Evolutionary conservation across 352 stramenopile genomes (phyloP), one percentile per base, ranked within the genome.

Genomic region (Saprolegnia parasitica): DNA sequence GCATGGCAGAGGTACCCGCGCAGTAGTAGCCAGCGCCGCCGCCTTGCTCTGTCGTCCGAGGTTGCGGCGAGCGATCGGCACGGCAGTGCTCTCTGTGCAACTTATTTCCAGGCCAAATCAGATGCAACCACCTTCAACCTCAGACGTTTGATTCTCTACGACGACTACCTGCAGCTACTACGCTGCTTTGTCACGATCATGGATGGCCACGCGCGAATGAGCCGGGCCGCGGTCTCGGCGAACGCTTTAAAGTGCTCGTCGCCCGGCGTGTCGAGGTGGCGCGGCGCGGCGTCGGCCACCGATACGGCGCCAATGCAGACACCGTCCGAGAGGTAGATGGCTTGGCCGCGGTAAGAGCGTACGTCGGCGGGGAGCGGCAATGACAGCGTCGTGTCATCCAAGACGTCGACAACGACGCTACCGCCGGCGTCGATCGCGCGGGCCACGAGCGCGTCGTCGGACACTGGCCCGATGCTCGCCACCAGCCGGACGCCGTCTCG

Each of bases 321-420:
- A 55, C 63, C 47, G 20, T 70, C 18, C 4, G 15, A 35, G 18
- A 42, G 35, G 35, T n/a, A 9, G 32, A 70, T 37, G 23, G 63
- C 45, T n/a, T 42, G 21, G 15, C 63, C 45, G n/a, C 61, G 45
- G 46, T 61, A 70, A 23, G 46, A 70, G 23, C 62, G 62, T 5
- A 47, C 24, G 42, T 21, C n/a, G 1, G 13, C 18, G 15, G 23
- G 23, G 13, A 29, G 8, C 6, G 63, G 26, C 3, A 20, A 8
- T 10, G 63, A 15, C n/a, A 54, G 35, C 13, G 45, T 45, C 6
- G 4, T 5, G 54, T 70, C 63, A 11, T 13, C 18, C 13, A 21
- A 9, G 1, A 39, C 54, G 47, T 70, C 45, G 5, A 37, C 23
- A 26, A 70, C 35, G 11, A 62, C 8, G 39, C 20, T 42, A 13